Conservation (phyloP, 192 early-diverging fungal species). For the Coemansia sp. region DNA sequence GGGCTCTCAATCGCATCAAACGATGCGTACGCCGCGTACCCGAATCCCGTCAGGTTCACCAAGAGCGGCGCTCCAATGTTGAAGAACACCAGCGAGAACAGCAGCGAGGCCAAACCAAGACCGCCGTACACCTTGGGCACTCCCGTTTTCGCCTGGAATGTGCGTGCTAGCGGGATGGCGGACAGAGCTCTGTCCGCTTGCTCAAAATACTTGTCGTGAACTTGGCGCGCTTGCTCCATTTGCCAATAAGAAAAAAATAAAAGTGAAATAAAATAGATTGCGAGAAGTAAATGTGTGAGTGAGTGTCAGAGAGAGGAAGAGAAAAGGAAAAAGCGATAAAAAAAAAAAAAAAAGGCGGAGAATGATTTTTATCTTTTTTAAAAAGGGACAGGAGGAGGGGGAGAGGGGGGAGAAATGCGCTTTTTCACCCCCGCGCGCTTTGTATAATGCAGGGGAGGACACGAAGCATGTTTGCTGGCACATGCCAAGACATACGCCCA, state of each 20-base stretch:
- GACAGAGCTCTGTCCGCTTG: constrained; percentile 71
- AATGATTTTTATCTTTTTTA: too few relatives aligned
- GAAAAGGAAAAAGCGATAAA: background rate
- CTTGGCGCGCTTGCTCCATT: constrained; percentile 47
- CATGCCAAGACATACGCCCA: too few relatives aligned
- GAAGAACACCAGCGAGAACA: constrained; percentile 84
- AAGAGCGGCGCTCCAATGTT: constrained; percentile 82
- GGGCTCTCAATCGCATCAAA: constrained; percentile 90
- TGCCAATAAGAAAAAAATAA: too few relatives aligned
- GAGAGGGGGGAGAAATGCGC: too few relatives aligned
- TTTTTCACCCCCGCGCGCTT: too few relatives aligned
- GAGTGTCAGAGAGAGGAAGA: background rate
- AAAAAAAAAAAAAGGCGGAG: background rate
- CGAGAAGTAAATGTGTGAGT: background rate
- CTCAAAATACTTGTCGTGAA: constrained; percentile 54
- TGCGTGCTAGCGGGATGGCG: constrained; percentile 64
- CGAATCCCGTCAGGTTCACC: constrained; percentile 84
- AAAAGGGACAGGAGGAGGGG: too few relatives aligned
- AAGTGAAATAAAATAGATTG: background rate
- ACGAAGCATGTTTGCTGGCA: too few relatives aligned
- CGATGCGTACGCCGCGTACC: constrained; percentile 93
- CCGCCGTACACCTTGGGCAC: constrained; percentile 90
- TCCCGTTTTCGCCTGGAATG: constrained; percentile 75
- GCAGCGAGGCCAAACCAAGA: constrained; percentile 62
- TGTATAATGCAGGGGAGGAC: too few relatives aligned